These are phyloP conservation scores for Colletotrichum eremochloae DNA, from an alignment of 2,329 filamentous ascomycete genomes.

Conservation along the genomic window DNA sequence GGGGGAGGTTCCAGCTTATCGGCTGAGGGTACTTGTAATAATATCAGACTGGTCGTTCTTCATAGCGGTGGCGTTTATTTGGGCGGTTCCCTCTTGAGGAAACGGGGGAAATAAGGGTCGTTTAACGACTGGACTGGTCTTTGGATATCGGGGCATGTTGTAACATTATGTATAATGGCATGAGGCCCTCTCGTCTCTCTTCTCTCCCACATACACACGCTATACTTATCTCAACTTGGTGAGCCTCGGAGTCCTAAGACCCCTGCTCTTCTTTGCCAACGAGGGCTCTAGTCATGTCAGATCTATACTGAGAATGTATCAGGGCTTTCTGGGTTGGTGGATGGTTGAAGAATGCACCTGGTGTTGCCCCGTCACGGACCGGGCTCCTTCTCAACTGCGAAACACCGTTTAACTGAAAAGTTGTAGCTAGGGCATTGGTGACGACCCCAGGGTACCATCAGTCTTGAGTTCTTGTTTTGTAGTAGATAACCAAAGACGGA, in stretches of 20 bases:
- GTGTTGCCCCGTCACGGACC: not conserved
- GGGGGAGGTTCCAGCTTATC: slow-evolving; percentile 19
- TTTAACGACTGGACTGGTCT: slow-evolving; percentile 21
- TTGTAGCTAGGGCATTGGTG: not conserved
- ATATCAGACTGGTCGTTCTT: slow-evolving; percentile 54
- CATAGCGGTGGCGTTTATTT: slow-evolving; percentile 61
- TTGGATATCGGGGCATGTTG: slow-evolving; percentile 14
- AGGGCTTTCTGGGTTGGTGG: not conserved
- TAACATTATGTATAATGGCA: slow-evolving; percentile 37
- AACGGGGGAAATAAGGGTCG: not conserved
- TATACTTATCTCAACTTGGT: not conserved
- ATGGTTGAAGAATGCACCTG: not conserved
- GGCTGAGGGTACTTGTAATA: slow-evolving; percentile 47
- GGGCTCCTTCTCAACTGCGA: not conserved
- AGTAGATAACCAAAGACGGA: not conserved
- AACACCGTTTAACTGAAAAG: not conserved
- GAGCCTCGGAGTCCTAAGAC: not conserved
- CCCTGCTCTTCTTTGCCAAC: not conserved
- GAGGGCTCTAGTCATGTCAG: not conserved
- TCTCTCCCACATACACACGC: slow-evolving; percentile 17
- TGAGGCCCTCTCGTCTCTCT: slow-evolving; percentile 40
- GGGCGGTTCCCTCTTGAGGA: not conserved
- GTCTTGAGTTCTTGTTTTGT: not conserved
- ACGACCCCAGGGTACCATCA: not conserved
- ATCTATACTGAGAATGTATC: not conserved